Percentiles rank a stretch among this genome's conserved stretches.
Evolutionary conservation across 495 filamentous ascomycete species (phyloP).

Genomic region (Penicillium desertorum): DNA sequence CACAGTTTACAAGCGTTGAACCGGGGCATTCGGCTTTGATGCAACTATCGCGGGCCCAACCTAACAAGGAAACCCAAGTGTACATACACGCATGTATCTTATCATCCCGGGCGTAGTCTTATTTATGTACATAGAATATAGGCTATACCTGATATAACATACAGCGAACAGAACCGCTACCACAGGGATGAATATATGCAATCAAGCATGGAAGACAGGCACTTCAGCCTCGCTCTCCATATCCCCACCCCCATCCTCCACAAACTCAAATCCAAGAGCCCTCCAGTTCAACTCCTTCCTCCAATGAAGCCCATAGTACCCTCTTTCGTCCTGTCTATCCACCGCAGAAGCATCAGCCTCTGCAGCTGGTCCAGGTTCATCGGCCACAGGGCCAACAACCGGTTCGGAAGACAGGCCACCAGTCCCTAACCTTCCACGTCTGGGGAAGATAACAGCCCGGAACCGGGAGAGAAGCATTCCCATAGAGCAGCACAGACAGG

Average conservation of each 20-base stretch:
- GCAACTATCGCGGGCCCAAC: neutral
- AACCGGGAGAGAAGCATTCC: conserved; percentile 90
- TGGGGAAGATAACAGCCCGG: conserved; percentile 73
- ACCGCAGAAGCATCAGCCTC: conserved; percentile 44
- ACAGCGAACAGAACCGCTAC: neutral
- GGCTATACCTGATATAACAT: neutral
- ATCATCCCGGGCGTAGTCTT: neutral
- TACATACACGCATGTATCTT: too few relatives aligned
- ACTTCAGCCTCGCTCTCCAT: neutral
- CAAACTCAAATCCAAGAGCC: conserved; percentile 80
- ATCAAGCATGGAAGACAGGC: conserved; percentile 24
- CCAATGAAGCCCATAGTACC: conserved; percentile 83
- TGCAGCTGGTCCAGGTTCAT: conserved; percentile 10
- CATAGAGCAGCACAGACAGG: conserved; percentile 96
- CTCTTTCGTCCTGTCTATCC: conserved; percentile 55
- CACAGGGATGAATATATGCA: neutral
- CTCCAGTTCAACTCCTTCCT: conserved; percentile 93
- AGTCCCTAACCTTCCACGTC: conserved; percentile 43
- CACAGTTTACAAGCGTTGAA: neutral
- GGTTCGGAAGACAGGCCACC: conserved; percentile 46
- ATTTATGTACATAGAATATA: neutral
- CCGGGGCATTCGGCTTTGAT: neutral
- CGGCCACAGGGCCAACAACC: conserved; percentile 21
- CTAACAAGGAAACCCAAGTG: too few relatives aligned
- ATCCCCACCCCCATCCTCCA: conserved; percentile 27